Conservation (phyloP, 208 protist genomes). For the Perkinsela sp. region DNA sequence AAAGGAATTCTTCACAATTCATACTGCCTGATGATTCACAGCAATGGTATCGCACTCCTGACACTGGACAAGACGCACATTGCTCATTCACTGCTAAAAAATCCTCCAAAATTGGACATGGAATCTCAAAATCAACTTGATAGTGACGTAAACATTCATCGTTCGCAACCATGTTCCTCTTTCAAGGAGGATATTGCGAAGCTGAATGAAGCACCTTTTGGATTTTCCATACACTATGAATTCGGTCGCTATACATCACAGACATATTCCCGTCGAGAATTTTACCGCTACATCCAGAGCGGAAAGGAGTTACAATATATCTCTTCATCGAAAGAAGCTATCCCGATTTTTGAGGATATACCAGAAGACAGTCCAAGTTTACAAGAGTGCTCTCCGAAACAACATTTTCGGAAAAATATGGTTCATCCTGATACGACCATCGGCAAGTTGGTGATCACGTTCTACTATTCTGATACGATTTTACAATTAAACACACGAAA, state of each 20-base stretch:
- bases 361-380: neutral
- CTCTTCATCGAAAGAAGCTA: neutral
- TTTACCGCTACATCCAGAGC: neutral
- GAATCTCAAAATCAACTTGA: no score
- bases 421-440: neutral
- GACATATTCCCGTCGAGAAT: neutral
- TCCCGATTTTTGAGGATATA: neutral
- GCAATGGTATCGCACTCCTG: neutral
- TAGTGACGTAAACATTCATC: no score
- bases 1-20: neutral
- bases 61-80: neutral
- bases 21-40: neutral
- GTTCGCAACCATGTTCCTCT: neutral
- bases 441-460: neutral
- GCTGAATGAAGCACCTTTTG: neutral
- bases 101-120: neutral
- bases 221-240: neutral
- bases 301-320: neutral
- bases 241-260: neutral
- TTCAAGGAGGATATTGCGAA: neutral
- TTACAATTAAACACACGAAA: neutral
- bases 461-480: neutral
- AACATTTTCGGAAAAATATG: neutral
- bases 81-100: neutral
- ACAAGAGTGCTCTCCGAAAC: no score